A percentile compares a stretch with the other conserved stretches of the same genome.
Conservation (phyloP, 257 asterid species). For the Solanum pennellii region DNA sequence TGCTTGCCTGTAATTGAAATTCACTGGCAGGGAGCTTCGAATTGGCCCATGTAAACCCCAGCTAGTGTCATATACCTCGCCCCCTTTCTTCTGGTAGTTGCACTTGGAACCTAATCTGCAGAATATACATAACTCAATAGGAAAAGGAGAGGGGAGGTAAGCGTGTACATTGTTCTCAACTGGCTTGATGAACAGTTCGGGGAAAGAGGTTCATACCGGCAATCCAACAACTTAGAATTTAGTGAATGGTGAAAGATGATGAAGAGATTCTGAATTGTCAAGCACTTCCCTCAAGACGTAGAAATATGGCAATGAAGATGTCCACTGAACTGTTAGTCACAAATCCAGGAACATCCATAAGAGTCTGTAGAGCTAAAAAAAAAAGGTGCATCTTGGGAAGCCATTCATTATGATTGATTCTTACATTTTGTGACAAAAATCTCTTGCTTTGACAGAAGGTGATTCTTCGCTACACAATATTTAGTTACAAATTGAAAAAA, state of each 20-base stretch:
- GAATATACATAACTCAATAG: not conserved
- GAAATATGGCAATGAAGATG: not conserved
- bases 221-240: not conserved
- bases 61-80: not conserved
- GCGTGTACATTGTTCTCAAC: not conserved
- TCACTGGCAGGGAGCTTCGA: not conserved
- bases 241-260: not conserved
- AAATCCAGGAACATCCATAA: not conserved
- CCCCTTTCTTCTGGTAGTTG: not conserved
- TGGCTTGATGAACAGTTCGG: not conserved
- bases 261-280: not conserved
- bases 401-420: not conserved
- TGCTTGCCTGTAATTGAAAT: not conserved
- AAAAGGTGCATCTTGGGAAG: not conserved
- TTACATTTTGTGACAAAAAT: constrained; percentile 16
- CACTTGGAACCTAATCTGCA: not conserved
- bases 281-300: not conserved
- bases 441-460: constrained; percentile 7
- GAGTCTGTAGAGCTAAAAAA: not conserved
- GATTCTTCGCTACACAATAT: constrained; percentile 19
- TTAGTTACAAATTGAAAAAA: constrained; percentile 35
- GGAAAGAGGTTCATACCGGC: not conserved
- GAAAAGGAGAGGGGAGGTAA: not conserved
- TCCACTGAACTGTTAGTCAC: not conserved
- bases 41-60: not conserved